Evolutionary conservation across 2,329 filamentous ascomycete genomes (phyloP), one percentile per base, ranked within the genome.

Genomic region (Penicillium sp.): DNA sequence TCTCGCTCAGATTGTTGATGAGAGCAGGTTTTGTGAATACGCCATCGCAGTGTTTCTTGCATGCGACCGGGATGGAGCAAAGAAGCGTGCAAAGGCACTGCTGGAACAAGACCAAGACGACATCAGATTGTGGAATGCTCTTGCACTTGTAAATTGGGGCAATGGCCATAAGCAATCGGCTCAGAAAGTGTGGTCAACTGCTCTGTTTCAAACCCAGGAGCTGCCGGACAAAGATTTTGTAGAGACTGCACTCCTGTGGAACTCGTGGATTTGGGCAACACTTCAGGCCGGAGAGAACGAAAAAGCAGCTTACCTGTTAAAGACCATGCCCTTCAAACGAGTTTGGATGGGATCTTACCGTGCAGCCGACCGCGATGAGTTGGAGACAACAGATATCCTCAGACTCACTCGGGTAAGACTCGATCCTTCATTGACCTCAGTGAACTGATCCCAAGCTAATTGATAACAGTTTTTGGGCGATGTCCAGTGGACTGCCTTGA

Each of bases 41-140:
- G 77, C 82, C 54, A 71, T 95, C 9, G 85, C 86, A 1, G 77
- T 92, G 39, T 81, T 86, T 59, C 80, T 78, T 41, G 63, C 68
- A 0, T 79, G 80, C 48, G 78, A 83, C 36, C 73, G 78, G 0
- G 62, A 67, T 1, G 74, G 71, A 2, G 80, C 83, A 22, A 85
- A 81, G 57, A 95, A 89, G 63, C 75, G 78, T 6, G 88, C 89
- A 0, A 95, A 89, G 61, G 70, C 71, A 6, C 72, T 95, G 0
- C 69, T 96, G n/a, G 92, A 87, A 63, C 77, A 77, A 40, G 81
- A 47, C 75, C 83, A 0, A 75, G n/a, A 80, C 1, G 86, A 82
- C 58, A 66, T 88, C 3, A 73, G 76, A 12, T 73, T 96, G 0
- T 96, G 95, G 69, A 87, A 89, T 57, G 82, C 84, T 0, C 95